Evolutionary conservation across 176 grass and related monocot genomes (phyloP).

Genomic region (Ampelocalamus luodianensis): DNA sequence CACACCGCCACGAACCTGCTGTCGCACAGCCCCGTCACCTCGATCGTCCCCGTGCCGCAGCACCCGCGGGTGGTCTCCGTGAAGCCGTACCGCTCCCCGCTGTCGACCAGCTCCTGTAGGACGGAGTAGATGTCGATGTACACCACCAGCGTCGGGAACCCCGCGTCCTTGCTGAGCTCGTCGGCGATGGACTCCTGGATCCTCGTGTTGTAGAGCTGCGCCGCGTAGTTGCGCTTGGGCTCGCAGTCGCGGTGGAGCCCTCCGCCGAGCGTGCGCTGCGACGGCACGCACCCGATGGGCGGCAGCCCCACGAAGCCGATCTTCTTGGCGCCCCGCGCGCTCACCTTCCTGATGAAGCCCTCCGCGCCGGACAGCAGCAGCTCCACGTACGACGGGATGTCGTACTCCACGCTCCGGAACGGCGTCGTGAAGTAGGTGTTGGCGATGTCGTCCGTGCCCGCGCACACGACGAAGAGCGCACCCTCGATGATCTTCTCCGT

Average conservation of each 20-base stretch:
- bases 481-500: conserved; percentile 47
- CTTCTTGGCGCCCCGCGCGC: conserved; percentile 36
- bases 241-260: conserved; percentile 50
- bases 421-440: conserved; percentile 88
- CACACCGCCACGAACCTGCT: conserved; percentile 49
- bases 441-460: conserved; percentile 74
- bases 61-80: conserved; percentile 62
- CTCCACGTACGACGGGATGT: conserved; percentile 78
- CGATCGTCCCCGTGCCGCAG: conserved; percentile 75
- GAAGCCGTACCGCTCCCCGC: conserved; percentile 53
- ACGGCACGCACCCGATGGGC: conserved; percentile 79
- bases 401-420: conserved; percentile 56
- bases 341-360: conserved; percentile 39
- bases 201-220: conserved; percentile 64
- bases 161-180: neutral
- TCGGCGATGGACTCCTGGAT: conserved; percentile 35
- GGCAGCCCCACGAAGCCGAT: conserved; percentile 70
- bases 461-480: conserved; percentile 66
- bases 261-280: conserved; percentile 67
- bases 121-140: conserved; percentile 69
- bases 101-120: conserved; percentile 52
- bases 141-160: conserved; percentile 16
- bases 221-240: conserved; percentile 56
- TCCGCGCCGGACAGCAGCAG: conserved; percentile 58
- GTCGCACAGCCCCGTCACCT: conserved; percentile 71